phyloP scores from a whole-genome alignment of 108 stramenopile species.

The Pseudonitzschia delicatissima region DNA sequence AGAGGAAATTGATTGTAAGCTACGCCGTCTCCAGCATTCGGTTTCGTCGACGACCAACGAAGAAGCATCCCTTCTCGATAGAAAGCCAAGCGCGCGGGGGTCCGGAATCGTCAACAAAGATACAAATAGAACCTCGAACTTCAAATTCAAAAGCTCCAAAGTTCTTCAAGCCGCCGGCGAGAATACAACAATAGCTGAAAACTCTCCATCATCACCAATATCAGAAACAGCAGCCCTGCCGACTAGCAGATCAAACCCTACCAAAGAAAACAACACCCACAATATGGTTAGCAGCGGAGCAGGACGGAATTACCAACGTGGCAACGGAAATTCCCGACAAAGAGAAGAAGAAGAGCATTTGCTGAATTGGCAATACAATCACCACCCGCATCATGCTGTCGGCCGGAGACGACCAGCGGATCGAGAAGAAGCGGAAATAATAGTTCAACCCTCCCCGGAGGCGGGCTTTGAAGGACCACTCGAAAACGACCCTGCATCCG shows the following conservation, averaged over 20 bases:
- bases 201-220: neutral
- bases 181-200: no score
- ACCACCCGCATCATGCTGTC: neutral
- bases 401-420: neutral
- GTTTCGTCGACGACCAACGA: no score
- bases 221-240: neutral
- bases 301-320: neutral
- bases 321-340: neutral
- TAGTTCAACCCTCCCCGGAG: no score
- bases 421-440: neutral
- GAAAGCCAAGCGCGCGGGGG: neutral
- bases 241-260: neutral
- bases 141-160: no score
- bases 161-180: no score
- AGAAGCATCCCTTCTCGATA: neutral
- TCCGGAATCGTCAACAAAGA: no score
- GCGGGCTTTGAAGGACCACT: neutral
- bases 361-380: neutral
- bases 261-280: neutral
- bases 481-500: slow-evolving; percentile 10
- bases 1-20: no score
- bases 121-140: no score
- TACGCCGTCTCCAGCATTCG: no score
- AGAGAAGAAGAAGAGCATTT: neutral
- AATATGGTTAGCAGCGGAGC: neutral